Conservation (phyloP, 169 alveolate species). For the Eimeria brunetti region DNA sequence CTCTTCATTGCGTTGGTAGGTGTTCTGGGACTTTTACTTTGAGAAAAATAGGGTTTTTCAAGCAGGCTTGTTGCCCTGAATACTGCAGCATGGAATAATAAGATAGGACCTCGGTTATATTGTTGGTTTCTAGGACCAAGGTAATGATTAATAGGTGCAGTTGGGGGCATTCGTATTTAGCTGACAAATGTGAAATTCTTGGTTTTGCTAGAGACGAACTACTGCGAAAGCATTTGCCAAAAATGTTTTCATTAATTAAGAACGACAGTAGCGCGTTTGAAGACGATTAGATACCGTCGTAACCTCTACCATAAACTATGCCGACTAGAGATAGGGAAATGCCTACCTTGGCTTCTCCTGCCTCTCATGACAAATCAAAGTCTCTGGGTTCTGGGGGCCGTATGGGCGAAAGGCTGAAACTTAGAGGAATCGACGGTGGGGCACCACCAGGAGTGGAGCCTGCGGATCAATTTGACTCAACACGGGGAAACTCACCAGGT, state of each 20-base stretch:
- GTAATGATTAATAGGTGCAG: constrained; percentile 93
- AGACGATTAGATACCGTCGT: constrained; percentile 96
- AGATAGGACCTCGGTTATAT: constrained; percentile 75
- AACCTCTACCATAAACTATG: constrained; percentile 95
- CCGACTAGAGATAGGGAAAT: constrained; percentile 93
- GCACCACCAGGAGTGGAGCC: constrained; percentile 97
- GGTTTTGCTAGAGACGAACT: constrained; percentile 94
- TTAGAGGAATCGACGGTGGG: constrained; percentile 95
- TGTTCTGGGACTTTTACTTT: constrained; percentile 81
- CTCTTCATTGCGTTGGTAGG: constrained; percentile 32
- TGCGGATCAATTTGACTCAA: constrained; percentile 96
- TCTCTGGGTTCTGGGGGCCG: constrained; percentile 97
- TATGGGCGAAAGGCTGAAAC: constrained; percentile 97
- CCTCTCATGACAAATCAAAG: constrained; percentile 94
- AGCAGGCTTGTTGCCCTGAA: constrained; percentile 93
- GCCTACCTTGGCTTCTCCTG: constrained; percentile 87
- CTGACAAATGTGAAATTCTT: constrained; percentile 95
- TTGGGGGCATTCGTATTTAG: constrained; percentile 95
- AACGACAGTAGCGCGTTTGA: constrained; percentile 95
- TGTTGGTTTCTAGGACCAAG: constrained; percentile 57
- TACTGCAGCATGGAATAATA: constrained; percentile 89
- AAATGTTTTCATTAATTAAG: constrained; percentile 88
- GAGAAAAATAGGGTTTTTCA: constrained; percentile 94
- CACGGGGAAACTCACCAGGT: constrained; percentile 95
- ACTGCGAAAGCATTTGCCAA: constrained; percentile 93